Evolutionary conservation across 2,329 filamentous ascomycete genomes (phyloP).

Genomic region (Exophiala calicioides): DNA sequence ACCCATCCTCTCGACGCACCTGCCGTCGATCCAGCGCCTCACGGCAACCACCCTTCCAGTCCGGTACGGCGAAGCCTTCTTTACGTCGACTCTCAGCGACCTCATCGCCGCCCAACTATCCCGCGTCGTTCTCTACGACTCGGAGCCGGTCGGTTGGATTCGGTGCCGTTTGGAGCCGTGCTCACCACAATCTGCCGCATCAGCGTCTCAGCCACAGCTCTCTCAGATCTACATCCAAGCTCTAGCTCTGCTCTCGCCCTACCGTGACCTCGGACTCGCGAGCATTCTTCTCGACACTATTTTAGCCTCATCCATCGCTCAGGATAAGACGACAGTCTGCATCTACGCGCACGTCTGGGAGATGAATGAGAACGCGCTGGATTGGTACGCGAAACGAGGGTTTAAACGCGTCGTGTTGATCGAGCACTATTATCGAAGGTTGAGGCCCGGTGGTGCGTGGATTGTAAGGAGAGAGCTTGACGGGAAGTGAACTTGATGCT

Average conservation of each 20-base stretch:
- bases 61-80: slow-evolving; percentile 62
- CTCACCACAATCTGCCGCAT: slow-evolving; percentile 2
- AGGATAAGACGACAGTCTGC: slow-evolving; percentile 35
- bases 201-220: slow-evolving; percentile 25
- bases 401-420: slow-evolving; percentile 56
- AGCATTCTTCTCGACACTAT: slow-evolving; percentile 53
- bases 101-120: slow-evolving; percentile 55
- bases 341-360: slow-evolving; percentile 67
- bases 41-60: slow-evolving; percentile 62
- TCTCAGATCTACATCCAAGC: slow-evolving; percentile 63
- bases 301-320: slow-evolving; percentile 32
- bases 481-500: slow-evolving; percentile 10
- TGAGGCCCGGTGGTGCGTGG: slow-evolving; percentile 58
- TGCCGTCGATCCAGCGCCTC: slow-evolving; percentile 59
- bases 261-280: slow-evolving; percentile 60
- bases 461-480: slow-evolving; percentile 43
- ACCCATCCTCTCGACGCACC: slow-evolving; percentile 53
- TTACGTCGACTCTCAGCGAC: slow-evolving; percentile 60
- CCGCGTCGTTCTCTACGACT: slow-evolving; percentile 60
- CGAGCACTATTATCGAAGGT: slow-evolving; percentile 59
- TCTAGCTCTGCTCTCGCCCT: slow-evolving; percentile 60
- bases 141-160: slow-evolving; percentile 48
- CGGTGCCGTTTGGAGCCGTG: slow-evolving; percentile 47
- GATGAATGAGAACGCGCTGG: slow-evolving; percentile 59
- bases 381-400: slow-evolving; percentile 62